phyloP scores from a whole-genome alignment of 1,284 basidiomycete species.

The Naganishia cerealis region DNA sequence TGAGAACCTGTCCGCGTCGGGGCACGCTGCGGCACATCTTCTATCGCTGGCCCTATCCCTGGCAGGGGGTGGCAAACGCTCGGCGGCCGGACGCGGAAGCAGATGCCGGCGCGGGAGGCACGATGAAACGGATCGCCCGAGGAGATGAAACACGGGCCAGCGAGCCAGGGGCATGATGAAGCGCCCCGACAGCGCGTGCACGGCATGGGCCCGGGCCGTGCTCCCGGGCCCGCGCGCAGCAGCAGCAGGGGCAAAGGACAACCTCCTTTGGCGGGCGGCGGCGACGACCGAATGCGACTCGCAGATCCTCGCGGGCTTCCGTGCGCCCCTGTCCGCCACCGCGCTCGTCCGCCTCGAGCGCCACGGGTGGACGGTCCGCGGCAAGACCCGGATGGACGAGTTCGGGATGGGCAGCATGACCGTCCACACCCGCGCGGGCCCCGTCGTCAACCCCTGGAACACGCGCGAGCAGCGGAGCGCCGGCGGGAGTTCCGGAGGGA shows the following conservation, averaged over 20 bases:
- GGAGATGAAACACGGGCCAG: no score
- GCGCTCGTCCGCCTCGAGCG: slow-evolving; percentile 67
- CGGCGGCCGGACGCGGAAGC: no score
- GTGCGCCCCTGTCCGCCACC: slow-evolving; percentile 79
- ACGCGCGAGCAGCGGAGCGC: slow-evolving; percentile 62
- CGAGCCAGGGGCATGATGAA: slow-evolving; percentile 2
- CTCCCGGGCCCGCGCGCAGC: neutral
- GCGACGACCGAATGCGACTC: neutral
- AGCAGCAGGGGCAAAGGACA: neutral
- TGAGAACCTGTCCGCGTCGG: no score
- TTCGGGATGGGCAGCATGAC: slow-evolving; percentile 89
- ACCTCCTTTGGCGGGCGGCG: slow-evolving; percentile 1
- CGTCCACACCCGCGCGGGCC: slow-evolving; percentile 40
- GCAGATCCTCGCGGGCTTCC: slow-evolving; percentile 60
- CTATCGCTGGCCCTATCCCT: no score
- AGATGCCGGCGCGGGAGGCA: no score
- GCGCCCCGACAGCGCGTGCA: neutral
- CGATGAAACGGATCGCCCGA: no score
- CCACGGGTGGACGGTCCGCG: slow-evolving; percentile 71
- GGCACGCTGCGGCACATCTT: no score
- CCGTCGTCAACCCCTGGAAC: slow-evolving; percentile 71
- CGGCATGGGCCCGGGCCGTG: neutral
- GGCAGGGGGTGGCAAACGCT: no score
- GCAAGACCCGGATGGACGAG: slow-evolving; percentile 95
- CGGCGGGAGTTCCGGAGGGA: slow-evolving; percentile 60